Evolutionary conservation across 176 grass and related monocot genomes (phyloP), one percentile per base, ranked within the genome.

Genomic region (Echinochloa phyllopogon): DNA sequence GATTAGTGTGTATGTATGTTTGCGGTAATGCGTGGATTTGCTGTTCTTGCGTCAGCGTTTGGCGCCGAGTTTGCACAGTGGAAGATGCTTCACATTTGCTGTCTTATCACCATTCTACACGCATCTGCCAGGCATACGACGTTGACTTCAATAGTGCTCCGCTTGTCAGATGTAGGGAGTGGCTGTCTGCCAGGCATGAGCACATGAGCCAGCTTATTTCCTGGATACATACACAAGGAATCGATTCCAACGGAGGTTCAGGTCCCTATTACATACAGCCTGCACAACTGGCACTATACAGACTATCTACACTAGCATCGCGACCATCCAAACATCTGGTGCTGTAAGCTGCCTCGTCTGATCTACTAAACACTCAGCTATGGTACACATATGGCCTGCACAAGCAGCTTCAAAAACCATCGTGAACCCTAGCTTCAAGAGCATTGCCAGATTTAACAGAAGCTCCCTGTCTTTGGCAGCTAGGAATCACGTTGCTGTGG

Each of bases 351-450:
- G 33, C 70, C 45, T 60, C 58, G 38, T 75, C 42, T 81, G 62
- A 76, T 89, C 72, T 72, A 72, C 72, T 48, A 72, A 50, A 65
- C 61, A 70, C 70, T 81, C 84, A 59, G 12, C 45, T 83, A 72
- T 82, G 84, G 74, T 79, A 83, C 74, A 87, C 4, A 24, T 43
- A 44, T 51, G 38, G n/a, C 41, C 84, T 82, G 65, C 57, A 10
- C 43, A 70, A 82, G 70, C 29, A 71, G 36, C 72, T 33, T 39
- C 25, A 55, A 10, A 64, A 23, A 47, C 2, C 25, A 14, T 33
- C 64, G 40, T 6, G 56, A 55, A 65, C 72, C 55, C 55, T 21
- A 23, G 41, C 20, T 72, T 62, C 20, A n/a, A 7, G 10, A 45
- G 57, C 63, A 48, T 50, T 20, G 75, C 27, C 60, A 18, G 21